Conservation (phyloP, 2,329 filamentous ascomycete genomes). For the Sarocladium strictum region DNA sequence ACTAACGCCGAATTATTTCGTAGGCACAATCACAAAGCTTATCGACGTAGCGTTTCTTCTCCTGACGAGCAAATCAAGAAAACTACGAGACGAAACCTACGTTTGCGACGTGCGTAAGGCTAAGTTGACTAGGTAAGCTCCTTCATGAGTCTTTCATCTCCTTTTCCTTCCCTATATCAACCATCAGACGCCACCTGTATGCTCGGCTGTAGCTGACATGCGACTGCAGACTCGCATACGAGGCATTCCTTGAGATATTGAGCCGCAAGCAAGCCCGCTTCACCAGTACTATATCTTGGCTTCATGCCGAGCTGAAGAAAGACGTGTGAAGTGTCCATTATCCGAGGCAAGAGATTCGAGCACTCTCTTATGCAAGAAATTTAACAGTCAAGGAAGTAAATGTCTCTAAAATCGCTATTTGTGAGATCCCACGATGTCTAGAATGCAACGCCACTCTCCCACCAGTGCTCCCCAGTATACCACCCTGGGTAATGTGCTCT, state of each 20-base stretch:
- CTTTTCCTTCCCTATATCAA: too few relatives aligned
- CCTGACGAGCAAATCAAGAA: slow-evolving; percentile 50
- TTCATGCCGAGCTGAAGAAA: slow-evolving; percentile 28
- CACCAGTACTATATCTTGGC: slow-evolving; percentile 58
- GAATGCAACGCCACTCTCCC: slow-evolving; percentile 35
- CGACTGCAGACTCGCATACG: slow-evolving; percentile 53
- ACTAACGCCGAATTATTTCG: too few relatives aligned
- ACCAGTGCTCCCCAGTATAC: slow-evolving; percentile 59
- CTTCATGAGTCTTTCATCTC: background rate
- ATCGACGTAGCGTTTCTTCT: slow-evolving; percentile 59
- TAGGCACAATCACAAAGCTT: slow-evolving; percentile 60
- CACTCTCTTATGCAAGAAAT: background rate
- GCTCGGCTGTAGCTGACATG: slow-evolving; percentile 8
- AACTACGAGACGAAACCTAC: slow-evolving; percentile 42
- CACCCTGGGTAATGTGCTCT: slow-evolving; percentile 44
- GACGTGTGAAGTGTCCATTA: background rate
- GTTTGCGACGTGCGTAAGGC: slow-evolving; percentile 52
- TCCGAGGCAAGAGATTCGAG: too few relatives aligned
- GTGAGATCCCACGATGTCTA: slow-evolving; percentile 14
- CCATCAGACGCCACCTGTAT: too few relatives aligned
- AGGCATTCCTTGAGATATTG: slow-evolving; percentile 66
- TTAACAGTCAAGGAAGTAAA: too few relatives aligned
- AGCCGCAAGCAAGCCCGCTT: slow-evolving; percentile 66
- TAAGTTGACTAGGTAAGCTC: slow-evolving; percentile 52
- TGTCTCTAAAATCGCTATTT: too few relatives aligned